Conservation (phyloP, 495 filamentous ascomycete genomes). For the Physcia stellaris region DNA sequence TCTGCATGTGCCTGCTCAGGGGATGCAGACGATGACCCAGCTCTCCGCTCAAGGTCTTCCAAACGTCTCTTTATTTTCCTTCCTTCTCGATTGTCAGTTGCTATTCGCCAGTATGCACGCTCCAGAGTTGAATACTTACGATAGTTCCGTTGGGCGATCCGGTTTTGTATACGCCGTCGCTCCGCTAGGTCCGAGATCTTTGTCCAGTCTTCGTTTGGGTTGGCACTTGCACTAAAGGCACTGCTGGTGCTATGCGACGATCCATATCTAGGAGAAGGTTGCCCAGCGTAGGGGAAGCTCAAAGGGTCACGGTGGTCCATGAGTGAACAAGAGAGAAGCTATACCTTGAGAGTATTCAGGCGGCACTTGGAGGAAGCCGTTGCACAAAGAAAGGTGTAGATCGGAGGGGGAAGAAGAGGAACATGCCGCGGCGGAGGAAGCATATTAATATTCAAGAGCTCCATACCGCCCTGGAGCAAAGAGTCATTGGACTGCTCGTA, state of each 20-base stretch:
- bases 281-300: conserved; percentile 12
- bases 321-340: no score
- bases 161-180: conserved; percentile 87
- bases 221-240: conserved; percentile 91
- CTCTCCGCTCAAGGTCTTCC: conserved; percentile 89
- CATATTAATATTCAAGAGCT: no score
- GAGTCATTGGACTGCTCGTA: no score
- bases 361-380: no score
- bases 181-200: conserved; percentile 97
- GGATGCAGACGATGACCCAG: conserved; percentile 64
- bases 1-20: conserved; percentile 50
- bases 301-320: no score
- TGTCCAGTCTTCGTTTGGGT: conserved; percentile 98
- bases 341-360: no score
- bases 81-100: conserved; percentile 39
- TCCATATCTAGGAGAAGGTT: conserved; percentile 43
- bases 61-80: conserved; percentile 98
- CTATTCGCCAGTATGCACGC: not conserved
- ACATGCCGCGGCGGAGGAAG: no score
- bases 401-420: not conserved
- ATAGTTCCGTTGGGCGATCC: conserved; percentile 96
- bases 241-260: conserved; percentile 70
- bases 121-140: conserved; percentile 48
- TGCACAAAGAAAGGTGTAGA: not conserved
- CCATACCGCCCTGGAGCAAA: no score